Base-by-base conservation (phyloP, 805 yeast genomes). In the Peterozyma xylosa region DNA sequence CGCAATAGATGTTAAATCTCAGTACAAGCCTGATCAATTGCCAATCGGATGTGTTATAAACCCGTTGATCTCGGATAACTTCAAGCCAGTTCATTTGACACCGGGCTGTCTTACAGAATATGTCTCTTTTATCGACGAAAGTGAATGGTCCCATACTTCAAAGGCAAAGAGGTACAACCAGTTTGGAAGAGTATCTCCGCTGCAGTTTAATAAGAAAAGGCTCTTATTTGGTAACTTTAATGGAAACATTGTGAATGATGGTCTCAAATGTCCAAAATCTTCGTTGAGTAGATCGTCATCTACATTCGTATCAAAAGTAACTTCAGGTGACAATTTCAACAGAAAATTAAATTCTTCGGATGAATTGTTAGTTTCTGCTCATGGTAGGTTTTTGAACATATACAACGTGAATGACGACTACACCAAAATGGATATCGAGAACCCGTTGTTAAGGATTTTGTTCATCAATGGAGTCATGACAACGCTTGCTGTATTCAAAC, bases 31-130 rank as follows among this genome's bases (percentile, higher is more conserved):
- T 0, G 71, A 66, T 39, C 52, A 60, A 4, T 38, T 63, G 9
- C 67, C 70, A 27, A 64, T 77, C 16, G 84, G 81, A 0, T 78
- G 81, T 37, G 67, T 67, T 38, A 66, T 77, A 29, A 76, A 74
- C 46, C 78, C 82, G 0, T 56, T 78, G 42, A 48, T 59, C 36
- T 71, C 78, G 4, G 84, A 78, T 52, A 74, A 77, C 1, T 77
- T 72, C 52, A 66, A 67, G 43, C 61, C 67, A 27, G 78, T 76
- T 16, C 77, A 71, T 50, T 57, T 77, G 43, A 76, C 71, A 15
- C 81, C 82, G 0, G 81, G 84, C 0, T 76, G 82, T 49, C 37
- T 45, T 21, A 40, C 42, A 3, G 47, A 42, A 37, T 43, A 47
- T 18, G 38, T 17, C 35, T 34, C 50, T 10, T 41, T 43, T 39